Percentiles rank a stretch among this genome's conserved stretches.
Evolutionary conservation across 768 basidiomycete genomes (phyloP).

Genomic region (Chiua virens): DNA sequence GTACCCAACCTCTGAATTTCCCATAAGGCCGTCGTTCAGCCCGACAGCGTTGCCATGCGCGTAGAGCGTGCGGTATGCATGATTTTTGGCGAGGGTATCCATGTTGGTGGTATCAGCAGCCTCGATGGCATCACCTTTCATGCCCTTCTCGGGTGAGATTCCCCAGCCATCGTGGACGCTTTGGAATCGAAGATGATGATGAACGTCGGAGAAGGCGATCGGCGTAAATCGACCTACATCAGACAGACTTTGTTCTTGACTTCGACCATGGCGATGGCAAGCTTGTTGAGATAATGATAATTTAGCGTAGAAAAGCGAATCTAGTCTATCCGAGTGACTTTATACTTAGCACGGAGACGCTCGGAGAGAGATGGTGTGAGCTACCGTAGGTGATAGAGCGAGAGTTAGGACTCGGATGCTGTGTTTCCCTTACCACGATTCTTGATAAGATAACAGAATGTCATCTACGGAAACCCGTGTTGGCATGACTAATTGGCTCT

Average conservation of each 20-base stretch:
- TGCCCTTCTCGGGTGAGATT: conserved; percentile 61
- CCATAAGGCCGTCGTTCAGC: conserved; percentile 92
- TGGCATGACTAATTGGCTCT: too few relatives aligned
- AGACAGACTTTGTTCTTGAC: conserved; percentile 90
- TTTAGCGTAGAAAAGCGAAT: background rate
- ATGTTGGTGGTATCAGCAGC: conserved; percentile 84
- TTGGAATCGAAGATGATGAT: background rate
- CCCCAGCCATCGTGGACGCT: conserved; percentile 99
- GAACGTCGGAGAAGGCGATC: background rate
- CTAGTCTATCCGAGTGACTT: conserved; percentile 5
- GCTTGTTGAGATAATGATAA: background rate
- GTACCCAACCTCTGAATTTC: conserved; percentile 96
- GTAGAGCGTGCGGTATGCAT: conserved; percentile 68
- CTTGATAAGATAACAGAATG: too few relatives aligned
- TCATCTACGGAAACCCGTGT: too few relatives aligned
- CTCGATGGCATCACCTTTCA: conserved; percentile 86
- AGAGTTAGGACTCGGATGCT: too few relatives aligned
- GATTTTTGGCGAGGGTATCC: conserved; percentile 79
- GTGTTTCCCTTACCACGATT: too few relatives aligned
- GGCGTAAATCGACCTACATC: conserved; percentile 52
- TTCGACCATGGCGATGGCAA: conserved; percentile 35
- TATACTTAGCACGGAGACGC: conserved; percentile 2
- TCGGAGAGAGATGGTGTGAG: background rate
- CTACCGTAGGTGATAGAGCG: too few relatives aligned
- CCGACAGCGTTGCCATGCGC: conserved; percentile 94